Conservation (phyloP, 495 filamentous ascomycete species). For the Aspergillus hancockii region DNA sequence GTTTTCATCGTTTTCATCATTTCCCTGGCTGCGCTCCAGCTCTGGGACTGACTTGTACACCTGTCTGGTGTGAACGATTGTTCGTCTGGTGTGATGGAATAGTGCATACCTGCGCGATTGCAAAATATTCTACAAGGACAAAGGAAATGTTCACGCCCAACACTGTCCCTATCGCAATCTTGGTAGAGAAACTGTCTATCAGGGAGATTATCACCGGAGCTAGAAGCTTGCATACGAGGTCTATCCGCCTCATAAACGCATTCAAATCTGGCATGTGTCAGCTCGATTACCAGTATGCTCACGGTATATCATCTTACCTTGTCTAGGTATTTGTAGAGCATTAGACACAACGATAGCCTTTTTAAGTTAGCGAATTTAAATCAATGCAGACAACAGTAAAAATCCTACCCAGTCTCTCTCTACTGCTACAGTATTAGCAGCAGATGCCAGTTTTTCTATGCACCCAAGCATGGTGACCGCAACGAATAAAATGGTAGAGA, state of each 20-base stretch:
- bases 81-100: neutral
- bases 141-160: slow-evolving; percentile 40
- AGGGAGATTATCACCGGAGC: slow-evolving; percentile 60
- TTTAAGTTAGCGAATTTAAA: neutral
- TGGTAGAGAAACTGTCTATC: slow-evolving; percentile 47
- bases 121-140: slow-evolving; percentile 56
- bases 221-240: slow-evolving; percentile 69
- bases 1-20: neutral
- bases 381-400: neutral
- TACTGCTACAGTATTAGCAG: slow-evolving; percentile 61
- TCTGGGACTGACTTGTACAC: slow-evolving; percentile 45
- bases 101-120: slow-evolving; percentile 49
- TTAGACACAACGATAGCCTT: slow-evolving; percentile 48
- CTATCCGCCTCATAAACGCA: slow-evolving; percentile 68
- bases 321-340: slow-evolving; percentile 32
- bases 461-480: slow-evolving; percentile 52
- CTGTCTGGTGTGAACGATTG: slow-evolving; percentile 6
- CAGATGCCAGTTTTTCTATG: slow-evolving; percentile 55
- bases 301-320: slow-evolving; percentile 25
- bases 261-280: slow-evolving; percentile 44
- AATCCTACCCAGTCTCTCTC: slow-evolving; percentile 64
- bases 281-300: neutral
- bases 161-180: slow-evolving; percentile 50
- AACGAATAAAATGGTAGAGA: slow-evolving; percentile 40
- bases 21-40: slow-evolving; percentile 22